Evolutionary conservation across 352 stramenopile species (phyloP).

Genomic region (Globisporangium irregulare): DNA sequence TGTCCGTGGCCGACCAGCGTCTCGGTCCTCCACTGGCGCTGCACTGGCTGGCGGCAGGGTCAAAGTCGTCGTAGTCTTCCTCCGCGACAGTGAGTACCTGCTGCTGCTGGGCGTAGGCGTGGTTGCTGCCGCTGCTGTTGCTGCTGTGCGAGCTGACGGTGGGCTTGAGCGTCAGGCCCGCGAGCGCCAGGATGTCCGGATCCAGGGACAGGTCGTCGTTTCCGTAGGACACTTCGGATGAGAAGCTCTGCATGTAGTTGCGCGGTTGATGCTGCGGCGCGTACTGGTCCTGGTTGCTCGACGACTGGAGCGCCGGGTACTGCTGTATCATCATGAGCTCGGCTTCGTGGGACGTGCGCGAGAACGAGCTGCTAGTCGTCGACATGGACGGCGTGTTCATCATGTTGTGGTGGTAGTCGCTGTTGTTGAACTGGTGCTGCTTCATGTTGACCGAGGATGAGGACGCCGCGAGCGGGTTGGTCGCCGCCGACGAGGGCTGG

Average conservation of each 20-base stretch:
- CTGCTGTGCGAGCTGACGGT: constrained; percentile 9
- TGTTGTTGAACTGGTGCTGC: constrained; percentile 18
- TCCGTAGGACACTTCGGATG: constrained; percentile 35
- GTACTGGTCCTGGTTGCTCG: constrained; percentile 26
- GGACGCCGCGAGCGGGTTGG: background rate
- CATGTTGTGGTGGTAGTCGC: constrained; percentile 18
- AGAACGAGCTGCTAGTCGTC: constrained; percentile 57
- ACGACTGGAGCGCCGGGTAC: constrained; percentile 18
- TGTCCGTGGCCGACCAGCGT: constrained; percentile 11
- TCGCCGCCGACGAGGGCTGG: background rate
- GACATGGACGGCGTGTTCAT: constrained; percentile 43
- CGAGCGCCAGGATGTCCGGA: constrained; percentile 51
- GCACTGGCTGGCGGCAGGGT: constrained; percentile 1
- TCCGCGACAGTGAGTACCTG: constrained; percentile 11
- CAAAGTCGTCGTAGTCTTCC: constrained; percentile 15
- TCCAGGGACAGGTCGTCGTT: constrained; percentile 48
- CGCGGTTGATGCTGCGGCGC: constrained; percentile 15
- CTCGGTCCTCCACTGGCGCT: background rate
- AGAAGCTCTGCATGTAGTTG: constrained; percentile 28
- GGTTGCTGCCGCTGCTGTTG: background rate
- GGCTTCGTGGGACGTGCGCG: constrained; percentile 30
- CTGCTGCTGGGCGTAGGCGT: constrained; percentile 1
- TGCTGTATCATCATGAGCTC: constrained; percentile 3
- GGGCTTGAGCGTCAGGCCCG: constrained; percentile 36
- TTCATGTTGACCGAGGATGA: background rate